Evolutionary conservation across 441 rosid species (phyloP).

Genomic region (Euphorbia celastroides): DNA sequence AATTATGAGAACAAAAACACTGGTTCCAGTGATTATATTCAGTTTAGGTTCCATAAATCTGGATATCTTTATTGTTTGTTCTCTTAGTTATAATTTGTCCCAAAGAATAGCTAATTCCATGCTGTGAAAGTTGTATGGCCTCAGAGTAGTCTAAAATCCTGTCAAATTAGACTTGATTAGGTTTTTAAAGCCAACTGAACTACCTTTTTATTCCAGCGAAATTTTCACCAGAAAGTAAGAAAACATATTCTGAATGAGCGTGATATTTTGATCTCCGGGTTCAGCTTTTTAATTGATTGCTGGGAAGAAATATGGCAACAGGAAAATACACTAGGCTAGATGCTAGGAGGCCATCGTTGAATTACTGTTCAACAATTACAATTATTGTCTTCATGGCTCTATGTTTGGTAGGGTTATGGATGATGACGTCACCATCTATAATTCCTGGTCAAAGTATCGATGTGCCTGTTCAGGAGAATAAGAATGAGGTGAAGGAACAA

Average conservation of each 20-base stretch:
- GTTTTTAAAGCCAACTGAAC: background rate
- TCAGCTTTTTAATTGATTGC: conserved; percentile 11
- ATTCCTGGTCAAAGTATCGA: conserved; percentile 57
- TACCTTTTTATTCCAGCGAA: background rate
- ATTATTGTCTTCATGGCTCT: conserved; percentile 74
- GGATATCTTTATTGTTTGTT: background rate
- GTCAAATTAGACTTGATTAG: background rate
- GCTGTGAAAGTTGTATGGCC: background rate
- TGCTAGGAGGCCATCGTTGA: conserved; percentile 54
- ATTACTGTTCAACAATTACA: conserved; percentile 70
- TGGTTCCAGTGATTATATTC: background rate
- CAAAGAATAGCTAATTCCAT: background rate
- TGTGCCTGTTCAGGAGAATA: conserved; percentile 42
- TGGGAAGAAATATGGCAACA: conserved; percentile 45
- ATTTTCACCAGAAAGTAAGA: background rate
- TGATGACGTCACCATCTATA: conserved; percentile 77
- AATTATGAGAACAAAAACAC: background rate
- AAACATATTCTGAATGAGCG: background rate
- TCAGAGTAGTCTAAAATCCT: background rate
- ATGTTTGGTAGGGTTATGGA: conserved; percentile 91
- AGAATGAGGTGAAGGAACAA: conserved; percentile 44
- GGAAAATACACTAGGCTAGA: conserved; percentile 73
- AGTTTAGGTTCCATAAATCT: background rate
- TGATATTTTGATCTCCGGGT: conserved; percentile 23
- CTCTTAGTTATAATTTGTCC: background rate